Evolutionary conservation across 768 basidiomycete genomes (phyloP).

Genomic region (Tremella yokohamensis): DNA sequence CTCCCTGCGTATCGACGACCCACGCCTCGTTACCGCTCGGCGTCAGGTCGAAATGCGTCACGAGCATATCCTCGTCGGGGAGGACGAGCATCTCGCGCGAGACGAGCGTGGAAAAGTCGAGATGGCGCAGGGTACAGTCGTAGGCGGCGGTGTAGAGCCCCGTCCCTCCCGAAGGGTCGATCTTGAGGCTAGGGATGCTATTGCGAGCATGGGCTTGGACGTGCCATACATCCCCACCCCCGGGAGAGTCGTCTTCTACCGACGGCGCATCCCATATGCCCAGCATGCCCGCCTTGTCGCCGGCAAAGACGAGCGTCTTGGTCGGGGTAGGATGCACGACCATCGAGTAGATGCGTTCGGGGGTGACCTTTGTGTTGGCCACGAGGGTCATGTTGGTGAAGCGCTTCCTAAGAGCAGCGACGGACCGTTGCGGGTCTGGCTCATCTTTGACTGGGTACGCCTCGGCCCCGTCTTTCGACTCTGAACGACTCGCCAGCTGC

Average conservation of each 20-base stretch:
- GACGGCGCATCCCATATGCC: conserved; percentile 47
- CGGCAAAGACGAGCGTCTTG: conserved; percentile 51
- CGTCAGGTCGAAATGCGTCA: conserved; percentile 53
- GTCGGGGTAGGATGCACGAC: conserved; percentile 50
- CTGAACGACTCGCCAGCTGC: background rate
- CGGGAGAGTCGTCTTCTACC: conserved; percentile 26
- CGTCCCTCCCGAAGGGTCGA: conserved; percentile 48
- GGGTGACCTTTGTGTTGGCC: conserved; percentile 48
- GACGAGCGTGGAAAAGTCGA: conserved; percentile 47
- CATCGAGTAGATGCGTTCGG: conserved; percentile 53
- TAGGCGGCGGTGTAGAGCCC: conserved; percentile 52
- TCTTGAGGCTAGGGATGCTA: conserved; percentile 50
- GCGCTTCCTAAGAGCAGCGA: conserved; percentile 27
- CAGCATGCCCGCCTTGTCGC: conserved; percentile 51
- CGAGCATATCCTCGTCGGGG: conserved; percentile 47
- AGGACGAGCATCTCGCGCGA: conserved; percentile 51
- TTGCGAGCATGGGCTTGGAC: conserved; percentile 49
- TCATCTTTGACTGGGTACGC: background rate
- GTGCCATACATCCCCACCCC: conserved; percentile 42
- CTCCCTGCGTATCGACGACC: conserved; percentile 47
- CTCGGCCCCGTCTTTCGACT: too few relatives aligned
- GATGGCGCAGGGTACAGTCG: conserved; percentile 52
- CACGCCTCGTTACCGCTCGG: conserved; percentile 47
- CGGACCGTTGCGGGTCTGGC: background rate
- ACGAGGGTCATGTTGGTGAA: conserved; percentile 42